These are phyloP conservation scores for Dictyostelium firmibasis DNA, from an alignment of 78 protist genomes.

Conservation along the genomic window DNA sequence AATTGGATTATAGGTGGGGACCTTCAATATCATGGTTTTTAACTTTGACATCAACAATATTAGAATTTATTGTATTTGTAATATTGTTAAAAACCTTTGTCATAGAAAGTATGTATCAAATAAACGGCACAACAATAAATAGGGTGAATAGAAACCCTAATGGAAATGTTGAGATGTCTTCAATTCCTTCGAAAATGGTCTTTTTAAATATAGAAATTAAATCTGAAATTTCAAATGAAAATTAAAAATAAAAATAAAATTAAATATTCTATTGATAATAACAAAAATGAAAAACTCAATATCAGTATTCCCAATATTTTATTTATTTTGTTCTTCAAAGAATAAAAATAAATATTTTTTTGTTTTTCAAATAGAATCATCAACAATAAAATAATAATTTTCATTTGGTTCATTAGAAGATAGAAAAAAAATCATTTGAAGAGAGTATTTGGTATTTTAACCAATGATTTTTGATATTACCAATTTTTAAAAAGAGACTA, in stretches of 20 bases:
- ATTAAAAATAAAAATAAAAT: background rate
- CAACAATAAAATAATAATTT: no score
- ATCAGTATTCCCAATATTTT: no score
- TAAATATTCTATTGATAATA: no score
- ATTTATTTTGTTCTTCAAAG: no score
- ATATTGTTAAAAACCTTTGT: background rate
- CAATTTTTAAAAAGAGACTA: no score
- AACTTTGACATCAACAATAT: background rate
- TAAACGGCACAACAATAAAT: background rate
- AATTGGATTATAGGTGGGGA: background rate
- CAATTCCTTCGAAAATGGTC: background rate
- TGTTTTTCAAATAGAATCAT: no score
- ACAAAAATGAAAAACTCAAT: no score
- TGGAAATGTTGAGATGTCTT: background rate
- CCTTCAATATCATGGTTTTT: background rate
- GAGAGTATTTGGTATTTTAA: no score
- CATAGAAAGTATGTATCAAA: background rate
- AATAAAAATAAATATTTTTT: no score
- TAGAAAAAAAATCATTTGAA: no score
- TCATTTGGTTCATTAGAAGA: no score
- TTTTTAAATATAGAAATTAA: background rate
- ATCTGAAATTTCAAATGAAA: background rate
- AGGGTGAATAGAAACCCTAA: background rate
- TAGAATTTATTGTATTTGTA: background rate
- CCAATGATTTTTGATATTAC: no score